These are phyloP conservation scores for Karstenula rhodostoma DNA, from an alignment of 2,329 filamentous ascomycete genomes.

Conservation along the genomic window DNA sequence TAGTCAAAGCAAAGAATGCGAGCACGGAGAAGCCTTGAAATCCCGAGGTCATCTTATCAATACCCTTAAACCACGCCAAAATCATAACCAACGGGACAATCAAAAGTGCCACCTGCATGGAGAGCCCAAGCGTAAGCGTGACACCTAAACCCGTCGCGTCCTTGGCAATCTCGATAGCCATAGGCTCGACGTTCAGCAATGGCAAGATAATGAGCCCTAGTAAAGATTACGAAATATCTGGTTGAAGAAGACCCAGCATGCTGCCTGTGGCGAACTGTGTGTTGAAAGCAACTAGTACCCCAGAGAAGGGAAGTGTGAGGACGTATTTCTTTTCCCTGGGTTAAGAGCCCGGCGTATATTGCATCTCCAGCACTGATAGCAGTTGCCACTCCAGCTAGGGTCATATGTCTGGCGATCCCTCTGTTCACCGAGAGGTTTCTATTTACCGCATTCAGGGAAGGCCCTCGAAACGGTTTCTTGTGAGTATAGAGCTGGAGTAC, in stretches of 20 bases:
- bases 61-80: slow-evolving; percentile 19
- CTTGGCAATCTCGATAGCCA: slow-evolving; percentile 11
- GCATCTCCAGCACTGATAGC: too few species aligned
- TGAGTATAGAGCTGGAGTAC: slow-evolving; percentile 15
- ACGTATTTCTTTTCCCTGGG: background rate
- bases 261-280: slow-evolving; percentile 21
- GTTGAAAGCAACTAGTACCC: slow-evolving; percentile 17
- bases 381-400: background rate
- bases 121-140: slow-evolving; percentile 15
- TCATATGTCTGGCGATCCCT: background rate
- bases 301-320: slow-evolving; percentile 2
- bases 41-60: slow-evolving; percentile 19
- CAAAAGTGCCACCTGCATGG: too few species aligned
- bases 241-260: slow-evolving; percentile 19
- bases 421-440: background rate
- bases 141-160: slow-evolving; percentile 20
- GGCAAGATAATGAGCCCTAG: slow-evolving; percentile 22
- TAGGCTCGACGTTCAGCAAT: slow-evolving; percentile 15
- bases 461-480: background rate
- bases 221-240: slow-evolving; percentile 13
- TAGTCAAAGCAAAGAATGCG: slow-evolving; percentile 18
- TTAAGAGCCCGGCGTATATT: background rate
- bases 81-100: too few species aligned
- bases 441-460: background rate
- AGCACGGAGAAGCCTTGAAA: slow-evolving; percentile 17